Conservation (phyloP, 352 stramenopile species). For the Phytophthora capsici region DNA sequence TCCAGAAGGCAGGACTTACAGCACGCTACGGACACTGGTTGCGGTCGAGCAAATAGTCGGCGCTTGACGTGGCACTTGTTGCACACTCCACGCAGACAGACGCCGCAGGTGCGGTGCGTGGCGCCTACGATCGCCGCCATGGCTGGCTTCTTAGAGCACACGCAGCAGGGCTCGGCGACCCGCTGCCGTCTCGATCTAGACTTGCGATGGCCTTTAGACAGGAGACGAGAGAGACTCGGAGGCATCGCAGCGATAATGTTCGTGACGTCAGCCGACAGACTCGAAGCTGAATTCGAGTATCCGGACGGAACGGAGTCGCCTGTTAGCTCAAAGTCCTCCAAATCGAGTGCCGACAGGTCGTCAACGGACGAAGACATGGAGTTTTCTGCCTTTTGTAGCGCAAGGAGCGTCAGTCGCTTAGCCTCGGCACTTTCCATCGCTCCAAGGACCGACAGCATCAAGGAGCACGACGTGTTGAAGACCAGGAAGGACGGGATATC, state of each 20-base stretch:
- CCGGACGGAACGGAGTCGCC: conserved; percentile 1
- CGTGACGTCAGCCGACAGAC: conserved; percentile 15
- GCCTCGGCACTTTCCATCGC: conserved; percentile 43
- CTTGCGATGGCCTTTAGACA: conserved; percentile 28
- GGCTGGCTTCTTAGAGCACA: conserved; percentile 32
- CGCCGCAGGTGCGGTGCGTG: conserved; percentile 40
- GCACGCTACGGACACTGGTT: conserved; percentile 47
- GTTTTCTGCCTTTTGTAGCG: conserved; percentile 26
- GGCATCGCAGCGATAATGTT: conserved; percentile 12
- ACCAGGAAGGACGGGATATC: conserved; percentile 49
- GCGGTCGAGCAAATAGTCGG: conserved; percentile 40
- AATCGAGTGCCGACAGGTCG: conserved; percentile 20
- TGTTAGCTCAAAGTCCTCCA: conserved; percentile 23
- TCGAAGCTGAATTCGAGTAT: conserved; percentile 25
- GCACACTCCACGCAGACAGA: conserved; percentile 50
- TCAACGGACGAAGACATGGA: conserved; percentile 9
- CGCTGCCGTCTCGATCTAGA: conserved; percentile 22
- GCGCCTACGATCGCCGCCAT: conserved; percentile 30
- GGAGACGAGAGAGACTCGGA: conserved; percentile 10
- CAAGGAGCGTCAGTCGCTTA: conserved; percentile 55
- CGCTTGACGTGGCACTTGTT: conserved; percentile 61
- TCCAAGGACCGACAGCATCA: conserved; percentile 44
- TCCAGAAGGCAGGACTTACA: conserved; percentile 61
- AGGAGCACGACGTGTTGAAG: conserved; percentile 48
- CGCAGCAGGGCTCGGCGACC: conserved; percentile 33